phyloP scores from a whole-genome alignment of 2,329 filamentous ascomycete genomes.

The Rhinocladiella similis region DNA sequence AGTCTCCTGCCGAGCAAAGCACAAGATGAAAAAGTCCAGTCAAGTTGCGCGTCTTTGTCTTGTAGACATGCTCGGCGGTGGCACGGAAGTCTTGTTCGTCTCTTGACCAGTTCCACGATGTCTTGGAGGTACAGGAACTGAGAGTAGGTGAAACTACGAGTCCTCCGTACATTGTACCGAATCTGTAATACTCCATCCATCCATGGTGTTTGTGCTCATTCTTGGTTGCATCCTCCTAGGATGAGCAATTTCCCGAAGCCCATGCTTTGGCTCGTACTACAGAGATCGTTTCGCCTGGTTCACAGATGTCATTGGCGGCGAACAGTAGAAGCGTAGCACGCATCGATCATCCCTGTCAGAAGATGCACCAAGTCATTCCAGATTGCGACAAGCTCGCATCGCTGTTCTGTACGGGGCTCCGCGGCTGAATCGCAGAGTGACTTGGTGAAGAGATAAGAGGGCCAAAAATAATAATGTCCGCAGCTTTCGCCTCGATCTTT shows the following conservation, averaged over 20 bases:
- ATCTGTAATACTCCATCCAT: neutral
- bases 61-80: neutral
- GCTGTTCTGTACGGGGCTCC: neutral
- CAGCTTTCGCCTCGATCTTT: neutral
- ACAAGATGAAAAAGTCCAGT: constrained; percentile 1
- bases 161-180: too few relatives aligned
- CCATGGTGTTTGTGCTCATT: neutral
- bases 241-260: constrained; percentile 6
- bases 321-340: neutral
- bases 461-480: neutral
- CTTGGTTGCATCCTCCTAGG: neutral
- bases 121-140: neutral
- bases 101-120: neutral
- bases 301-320: too few relatives aligned
- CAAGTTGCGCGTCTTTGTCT: constrained; percentile 5
- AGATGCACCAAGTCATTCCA: neutral
- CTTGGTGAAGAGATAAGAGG: too few relatives aligned
- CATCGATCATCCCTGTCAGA: neutral
- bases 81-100: neutral
- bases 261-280: neutral
- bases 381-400: neutral
- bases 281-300: neutral
- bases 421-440: neutral
- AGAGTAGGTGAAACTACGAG: too few relatives aligned
- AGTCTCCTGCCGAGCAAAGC: constrained; percentile 1